Evolutionary conservation across 2,329 filamentous ascomycete species (phyloP).

Genomic region (Fulvia fulva): DNA sequence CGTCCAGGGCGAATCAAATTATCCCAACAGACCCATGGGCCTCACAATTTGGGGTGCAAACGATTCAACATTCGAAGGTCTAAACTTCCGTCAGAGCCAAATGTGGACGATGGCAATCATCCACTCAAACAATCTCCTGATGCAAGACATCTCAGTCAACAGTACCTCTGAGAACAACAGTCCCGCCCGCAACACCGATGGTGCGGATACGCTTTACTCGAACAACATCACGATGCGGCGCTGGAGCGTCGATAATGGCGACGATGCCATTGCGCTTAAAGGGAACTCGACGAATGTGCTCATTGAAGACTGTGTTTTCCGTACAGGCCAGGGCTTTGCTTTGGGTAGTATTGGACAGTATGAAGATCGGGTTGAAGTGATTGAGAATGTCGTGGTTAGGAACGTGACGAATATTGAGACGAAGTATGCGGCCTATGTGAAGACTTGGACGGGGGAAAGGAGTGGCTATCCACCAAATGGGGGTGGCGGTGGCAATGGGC

Average conservation of each 20-base stretch:
- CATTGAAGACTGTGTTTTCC: conserved; percentile 48
- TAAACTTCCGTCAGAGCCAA: conserved; percentile 53
- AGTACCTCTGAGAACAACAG: conserved; percentile 37
- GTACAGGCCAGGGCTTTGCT: conserved; percentile 49
- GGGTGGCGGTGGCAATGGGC: conserved; percentile 47
- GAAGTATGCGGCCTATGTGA: conserved; percentile 35
- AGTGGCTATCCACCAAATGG: conserved; percentile 52
- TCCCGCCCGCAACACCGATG: conserved; percentile 42
- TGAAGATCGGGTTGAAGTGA: conserved; percentile 38
- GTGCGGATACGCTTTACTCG: conserved; percentile 51
- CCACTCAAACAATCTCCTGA: conserved; percentile 43
- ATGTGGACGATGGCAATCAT: conserved; percentile 56
- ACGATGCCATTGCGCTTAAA: conserved; percentile 48
- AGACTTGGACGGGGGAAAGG: conserved; percentile 54
- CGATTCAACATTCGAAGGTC: conserved; percentile 45
- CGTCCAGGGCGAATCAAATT: conserved; percentile 34
- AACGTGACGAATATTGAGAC: conserved; percentile 36
- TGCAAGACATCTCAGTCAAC: conserved; percentile 53
- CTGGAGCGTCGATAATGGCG: conserved; percentile 51
- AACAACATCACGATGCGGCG: conserved; percentile 48
- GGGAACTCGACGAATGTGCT: conserved; percentile 50
- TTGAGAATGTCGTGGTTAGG: conserved; percentile 47
- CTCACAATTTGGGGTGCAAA: conserved; percentile 50
- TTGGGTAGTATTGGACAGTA: conserved; percentile 39
- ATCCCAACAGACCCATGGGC: conserved; percentile 42